Base-by-base conservation (phyloP, 2,329 filamentous ascomycete species). In the Verticillium zaregamsianum region DNA sequence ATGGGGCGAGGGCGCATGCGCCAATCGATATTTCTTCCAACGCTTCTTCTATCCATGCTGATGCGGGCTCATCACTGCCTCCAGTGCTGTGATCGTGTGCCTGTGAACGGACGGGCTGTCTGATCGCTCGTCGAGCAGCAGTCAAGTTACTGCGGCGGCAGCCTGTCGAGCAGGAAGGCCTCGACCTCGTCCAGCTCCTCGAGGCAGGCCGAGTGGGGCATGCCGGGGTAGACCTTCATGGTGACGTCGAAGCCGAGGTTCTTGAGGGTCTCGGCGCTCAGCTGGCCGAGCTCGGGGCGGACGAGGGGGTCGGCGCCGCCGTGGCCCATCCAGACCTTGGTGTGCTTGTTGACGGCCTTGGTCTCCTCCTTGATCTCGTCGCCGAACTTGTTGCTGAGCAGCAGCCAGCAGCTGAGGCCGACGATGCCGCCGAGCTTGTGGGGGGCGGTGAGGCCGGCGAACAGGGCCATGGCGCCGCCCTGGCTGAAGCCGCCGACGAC, bases 241-340 rank as follows among this genome's bases (percentile, higher is more conserved):
- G 89, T 85, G 5, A 95, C 89, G 61, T 89, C 82, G 73, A 88
- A 90, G 1, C 91, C 92, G 74, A 89, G 76, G 45, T 85, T 82
- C 74, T 86, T 88, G 59, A 98, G 77, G 62, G 82, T 73, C 49
- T 91, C 82, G 3, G 84, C 86, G 28, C 90, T 92, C 75, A 81
- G 73, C 72, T 86, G 77, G 15, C 91, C 94, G 75, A 90, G 89
- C 61, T 83, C 77, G 54, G 87, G 84, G 67, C 81, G 83, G 9
- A 97, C 90, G 3, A 97, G 79, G 15, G 82, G 82, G 74, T 99
- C 94, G 1, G 77, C 77, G 64, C 88, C 84, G n/a, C 95, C 95
- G 69, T 98, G 95, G 14, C 86, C 92, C 88, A 97, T 90, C 76
- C 95, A 91, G 65, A 98, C 87, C 1, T 91, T 90, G 1, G 92